Evolutionary conservation across 1,284 basidiomycete genomes (phyloP).

Genomic region (Psilocybe mexicana): DNA sequence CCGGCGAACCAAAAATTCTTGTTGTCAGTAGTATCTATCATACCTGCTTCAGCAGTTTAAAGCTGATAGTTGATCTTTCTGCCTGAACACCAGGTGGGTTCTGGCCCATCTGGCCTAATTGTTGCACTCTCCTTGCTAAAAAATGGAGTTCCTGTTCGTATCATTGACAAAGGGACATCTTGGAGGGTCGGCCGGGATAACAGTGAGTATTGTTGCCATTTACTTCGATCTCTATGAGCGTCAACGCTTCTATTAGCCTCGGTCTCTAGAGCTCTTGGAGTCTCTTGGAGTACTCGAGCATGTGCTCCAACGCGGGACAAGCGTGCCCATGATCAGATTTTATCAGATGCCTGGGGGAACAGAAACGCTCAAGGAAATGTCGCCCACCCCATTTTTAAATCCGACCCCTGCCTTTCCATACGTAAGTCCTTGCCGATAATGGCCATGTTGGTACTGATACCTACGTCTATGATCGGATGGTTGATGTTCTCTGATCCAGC

Average conservation of each 20-base stretch:
- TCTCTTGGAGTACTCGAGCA: slow-evolving; percentile 29
- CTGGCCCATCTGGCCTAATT: slow-evolving; percentile 35
- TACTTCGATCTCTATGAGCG: background rate
- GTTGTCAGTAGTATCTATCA: too few relatives aligned
- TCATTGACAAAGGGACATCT: slow-evolving; percentile 39
- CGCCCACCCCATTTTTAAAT: slow-evolving; percentile 29
- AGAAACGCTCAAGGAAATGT: slow-evolving; percentile 29
- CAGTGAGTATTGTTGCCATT: slow-evolving; percentile 6
- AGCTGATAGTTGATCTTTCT: too few relatives aligned
- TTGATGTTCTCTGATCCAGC: background rate
- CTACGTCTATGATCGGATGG: too few relatives aligned
- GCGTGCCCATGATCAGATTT: slow-evolving; percentile 25
- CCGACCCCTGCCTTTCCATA: slow-evolving; percentile 34
- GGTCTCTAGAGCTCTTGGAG: slow-evolving; percentile 31
- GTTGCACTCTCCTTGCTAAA: slow-evolving; percentile 36
- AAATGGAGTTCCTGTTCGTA: slow-evolving; percentile 40
- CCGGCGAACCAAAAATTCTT: too few relatives aligned
- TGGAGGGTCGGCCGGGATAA: slow-evolving; percentile 31
- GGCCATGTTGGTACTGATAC: too few relatives aligned
- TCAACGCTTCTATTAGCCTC: slow-evolving; percentile 23
- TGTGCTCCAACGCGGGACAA: slow-evolving; percentile 27
- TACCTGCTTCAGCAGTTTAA: too few relatives aligned
- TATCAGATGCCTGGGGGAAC: slow-evolving; percentile 31
- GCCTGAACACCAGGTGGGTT: slow-evolving; percentile 12
- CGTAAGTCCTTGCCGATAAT: slow-evolving; percentile 20